Base-by-base conservation (phyloP, 2,329 filamentous ascomycete genomes). In the Diaporthe longicolla region DNA sequence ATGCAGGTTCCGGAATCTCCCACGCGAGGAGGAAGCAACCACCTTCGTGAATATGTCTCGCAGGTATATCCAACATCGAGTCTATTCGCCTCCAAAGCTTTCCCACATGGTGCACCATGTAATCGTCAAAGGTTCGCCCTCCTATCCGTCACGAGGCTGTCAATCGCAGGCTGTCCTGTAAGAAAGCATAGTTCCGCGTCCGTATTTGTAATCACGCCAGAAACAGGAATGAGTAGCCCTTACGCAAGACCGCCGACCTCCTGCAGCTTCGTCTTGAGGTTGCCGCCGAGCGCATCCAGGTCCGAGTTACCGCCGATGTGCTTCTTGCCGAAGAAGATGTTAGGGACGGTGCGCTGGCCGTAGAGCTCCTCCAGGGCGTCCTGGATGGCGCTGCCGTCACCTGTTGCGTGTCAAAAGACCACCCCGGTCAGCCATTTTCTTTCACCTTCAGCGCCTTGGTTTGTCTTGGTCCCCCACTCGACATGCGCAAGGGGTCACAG, bases 301-400 rank as follows among this genome's bases (percentile, higher is more conserved):
- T 97, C 96, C 32, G 95, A 97, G 90, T 98, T 98, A 78, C 97
- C 97, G 77, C 97, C 97, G 83, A 99, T 97, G 86, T 98, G 96
- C 87, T 97, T 87, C 87, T 95, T 87, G 79, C 86, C 87, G 85
- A 99, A 98, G 88, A 94, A 98, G 87, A 98, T 93, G 88, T 98
- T 98, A 80, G 97, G 97, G 8, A 99, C 97, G 80, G 94, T 96
- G 80, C 92, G 89, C 89, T 99, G 97, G 83, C 90, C 88, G 73
- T 92, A 94, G 80, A 98, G 90, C 77, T 96, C 89, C 78, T 90
- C 84, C 75, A 99, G 93, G 35, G 95, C 95, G 77, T 91, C 88
- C 88, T 99, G 97, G 81, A 99, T 91, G 17, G 88, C 95, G 77
- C 86, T 83, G 77, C 97, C 96, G 81, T 98, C 96, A 77, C 92